Base-by-base conservation (phyloP, 257 asterid genomes). In the Cinchona pubescens region DNA sequence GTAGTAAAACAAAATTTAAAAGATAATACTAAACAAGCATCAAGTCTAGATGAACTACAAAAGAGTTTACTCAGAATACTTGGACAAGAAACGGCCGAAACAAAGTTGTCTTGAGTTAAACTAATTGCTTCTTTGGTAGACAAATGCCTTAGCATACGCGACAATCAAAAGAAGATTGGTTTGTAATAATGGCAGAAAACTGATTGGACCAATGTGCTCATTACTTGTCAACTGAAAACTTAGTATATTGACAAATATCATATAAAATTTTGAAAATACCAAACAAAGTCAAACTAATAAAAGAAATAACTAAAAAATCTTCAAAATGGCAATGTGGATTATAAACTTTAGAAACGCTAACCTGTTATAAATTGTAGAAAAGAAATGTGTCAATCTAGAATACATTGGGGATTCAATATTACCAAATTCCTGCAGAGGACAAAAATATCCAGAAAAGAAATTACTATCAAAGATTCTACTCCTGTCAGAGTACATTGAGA, bases 341-440 rank as follows among this genome's bases (percentile, higher is more conserved):
- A 70, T 15, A n/a, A 25, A 56, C 21, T 25, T 58, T 27, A 29
- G 53, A 63, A 48, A 23, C 48, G 75, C 80, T 49, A 35, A 92
- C 99, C 98, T 92, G 92, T 76, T 86, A 84, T 89, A 95, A 75
- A 95, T 90, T 73, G 98, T 95, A 74, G 96, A 79, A 86, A 87
- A 95, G 91, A 95, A 95, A 85, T 89, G 96, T 78, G 92, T 85
- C 77, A 92, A 94, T 81, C 96, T 91, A 76, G 98, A 88, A 82
- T 93, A 82, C 97, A 92, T 83, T 30, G 98, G 99, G 73, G 99
- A 91, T 77, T 92, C 98, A 63, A 95, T 87, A 80, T 90, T 95
- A 73, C 99, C 99, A 81, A 95, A 95, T 80, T 94, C 99, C 99
- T 94, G 89, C 79, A 80, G 49, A 49, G 5, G 56, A 64, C 71